Percentiles rank a stretch among this genome's conserved stretches.
phyloP scores from a whole-genome alignment of 257 asterid genomes.

The Misopates orontium region DNA sequence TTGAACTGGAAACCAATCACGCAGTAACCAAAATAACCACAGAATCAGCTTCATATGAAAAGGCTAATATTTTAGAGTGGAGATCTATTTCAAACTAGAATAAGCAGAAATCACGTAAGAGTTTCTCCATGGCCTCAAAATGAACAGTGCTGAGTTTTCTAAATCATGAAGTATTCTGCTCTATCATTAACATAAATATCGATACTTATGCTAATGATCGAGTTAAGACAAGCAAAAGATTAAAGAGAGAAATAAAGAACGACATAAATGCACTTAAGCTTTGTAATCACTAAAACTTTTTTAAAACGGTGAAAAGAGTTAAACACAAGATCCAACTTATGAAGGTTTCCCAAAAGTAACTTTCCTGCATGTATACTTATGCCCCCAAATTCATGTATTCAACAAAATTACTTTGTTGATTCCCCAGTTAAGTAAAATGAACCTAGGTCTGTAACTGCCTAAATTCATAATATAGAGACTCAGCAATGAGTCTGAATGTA shows the following conservation, averaged over 20 bases:
- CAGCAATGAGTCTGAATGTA: background rate
- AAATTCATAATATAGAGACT: background rate
- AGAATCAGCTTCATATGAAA: conserved; percentile 10
- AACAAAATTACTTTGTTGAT: background rate
- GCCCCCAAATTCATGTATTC: conserved; percentile 1
- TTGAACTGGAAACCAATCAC: conserved; percentile 54
- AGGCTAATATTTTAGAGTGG: background rate
- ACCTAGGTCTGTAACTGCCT: background rate
- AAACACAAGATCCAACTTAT: background rate
- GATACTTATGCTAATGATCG: no score
- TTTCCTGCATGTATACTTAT: background rate
- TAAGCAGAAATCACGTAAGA: background rate
- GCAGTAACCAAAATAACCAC: background rate
- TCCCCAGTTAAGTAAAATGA: conserved; percentile 3
- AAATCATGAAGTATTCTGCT: background rate
- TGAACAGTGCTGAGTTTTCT: background rate
- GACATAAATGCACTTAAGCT: background rate
- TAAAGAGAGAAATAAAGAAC: background rate
- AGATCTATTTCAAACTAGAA: conserved; percentile 3
- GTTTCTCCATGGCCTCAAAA: background rate
- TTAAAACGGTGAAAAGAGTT: background rate
- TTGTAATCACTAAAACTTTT: no score
- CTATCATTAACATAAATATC: background rate
- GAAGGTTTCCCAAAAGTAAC: background rate
- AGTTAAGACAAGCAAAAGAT: background rate